These are phyloP conservation scores for Hypoxylon sp. DNA, from an alignment of 2,329 filamentous ascomycete genomes.

Conservation along the genomic window DNA sequence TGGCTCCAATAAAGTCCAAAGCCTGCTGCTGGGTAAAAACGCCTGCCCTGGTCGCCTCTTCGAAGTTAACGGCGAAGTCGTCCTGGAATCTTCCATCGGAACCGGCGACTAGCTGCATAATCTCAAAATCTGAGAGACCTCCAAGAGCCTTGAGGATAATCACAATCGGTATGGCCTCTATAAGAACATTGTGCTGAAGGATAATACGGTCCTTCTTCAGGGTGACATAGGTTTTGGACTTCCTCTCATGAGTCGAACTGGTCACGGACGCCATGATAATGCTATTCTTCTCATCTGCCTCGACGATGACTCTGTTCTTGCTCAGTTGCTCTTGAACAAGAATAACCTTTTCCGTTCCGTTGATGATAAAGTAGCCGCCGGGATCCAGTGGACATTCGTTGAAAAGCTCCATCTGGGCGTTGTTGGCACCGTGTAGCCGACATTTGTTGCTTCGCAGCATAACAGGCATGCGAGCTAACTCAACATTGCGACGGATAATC, in stretches of 20 bases:
- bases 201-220: constrained; percentile 93
- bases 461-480: constrained; percentile 91
- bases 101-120: constrained; percentile 90
- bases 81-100: constrained; percentile 92
- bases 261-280: constrained; percentile 96
- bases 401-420: constrained; percentile 89
- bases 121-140: constrained; percentile 94
- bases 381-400: constrained; percentile 97
- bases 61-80: constrained; percentile 94
- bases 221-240: constrained; percentile 97
- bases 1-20: constrained; percentile 88
- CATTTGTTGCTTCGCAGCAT: constrained; percentile 98
- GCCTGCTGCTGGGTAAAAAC: constrained; percentile 96
- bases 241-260: constrained; percentile 96
- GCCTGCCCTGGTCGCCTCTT: constrained; percentile 86
- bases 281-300: constrained; percentile 91
- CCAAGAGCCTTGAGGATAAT: constrained; percentile 94
- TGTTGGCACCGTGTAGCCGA: constrained; percentile 84
- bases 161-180: constrained; percentile 94
- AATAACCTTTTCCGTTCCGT: constrained; percentile 98
- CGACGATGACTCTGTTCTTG: constrained; percentile 99
- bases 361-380: constrained; percentile 97
- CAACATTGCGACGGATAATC: constrained; percentile 81
- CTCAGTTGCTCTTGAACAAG: constrained; percentile 98
- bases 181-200: constrained; percentile 92